phyloP scores from a whole-genome alignment of 345 rosid genomes.

The Citrus maxima region DNA sequence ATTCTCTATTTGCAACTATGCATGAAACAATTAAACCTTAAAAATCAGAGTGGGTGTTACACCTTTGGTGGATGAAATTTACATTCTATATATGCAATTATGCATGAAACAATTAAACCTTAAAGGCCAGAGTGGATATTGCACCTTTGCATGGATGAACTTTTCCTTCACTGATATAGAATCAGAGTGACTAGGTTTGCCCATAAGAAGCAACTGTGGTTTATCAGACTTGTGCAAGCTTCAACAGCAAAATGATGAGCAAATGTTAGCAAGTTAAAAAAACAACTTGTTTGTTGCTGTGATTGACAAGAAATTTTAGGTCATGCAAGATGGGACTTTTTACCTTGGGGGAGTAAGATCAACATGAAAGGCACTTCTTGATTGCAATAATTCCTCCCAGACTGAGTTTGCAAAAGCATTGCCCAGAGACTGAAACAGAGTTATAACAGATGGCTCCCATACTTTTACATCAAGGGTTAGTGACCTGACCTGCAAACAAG shows the following conservation, averaged over 20 bases:
- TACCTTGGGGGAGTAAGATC: conserved; percentile 64
- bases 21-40: background rate
- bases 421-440: conserved; percentile 92
- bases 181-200: conserved; percentile 73
- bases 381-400: conserved; percentile 95
- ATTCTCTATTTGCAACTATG: background rate
- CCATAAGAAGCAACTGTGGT: conserved; percentile 47
- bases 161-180: conserved; percentile 89
- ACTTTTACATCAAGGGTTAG: conserved; percentile 96
- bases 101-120: background rate
- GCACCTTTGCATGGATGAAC: conserved; percentile 95
- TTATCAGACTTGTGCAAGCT: conserved; percentile 59
- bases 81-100: background rate
- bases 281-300: background rate
- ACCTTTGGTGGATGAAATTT: conserved; percentile 91
- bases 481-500: conserved; percentile 76
- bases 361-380: conserved; percentile 69
- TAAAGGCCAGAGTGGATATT: conserved; percentile 13
- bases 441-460: conserved; percentile 98
- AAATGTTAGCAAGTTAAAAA: conserved; percentile 22
- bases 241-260: conserved; percentile 27
- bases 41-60: conserved; percentile 6
- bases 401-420: conserved; percentile 89
- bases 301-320: conserved; percentile 3
- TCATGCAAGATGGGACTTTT: conserved; percentile 15